phyloP scores from a whole-genome alignment of 768 basidiomycete genomes.

The Ramaria sp. region DNA sequence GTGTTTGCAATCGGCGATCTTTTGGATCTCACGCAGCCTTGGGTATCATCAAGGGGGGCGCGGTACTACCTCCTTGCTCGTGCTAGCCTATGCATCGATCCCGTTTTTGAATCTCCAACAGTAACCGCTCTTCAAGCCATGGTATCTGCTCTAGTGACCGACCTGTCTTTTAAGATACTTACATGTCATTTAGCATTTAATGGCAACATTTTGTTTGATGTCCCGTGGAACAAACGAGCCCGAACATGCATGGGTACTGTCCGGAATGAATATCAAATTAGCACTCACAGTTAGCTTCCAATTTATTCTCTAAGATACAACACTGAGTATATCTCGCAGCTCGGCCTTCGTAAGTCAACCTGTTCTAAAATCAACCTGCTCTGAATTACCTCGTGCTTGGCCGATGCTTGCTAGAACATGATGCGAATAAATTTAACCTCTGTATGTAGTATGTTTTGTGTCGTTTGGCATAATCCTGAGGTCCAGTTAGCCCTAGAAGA shows the following conservation, averaged over 20 bases:
- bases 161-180: background rate
- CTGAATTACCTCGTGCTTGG: background rate
- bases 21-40: constrained; percentile 5
- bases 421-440: constrained; percentile 3
- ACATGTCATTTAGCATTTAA: background rate
- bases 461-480: background rate
- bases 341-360: constrained; percentile 4
- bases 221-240: background rate
- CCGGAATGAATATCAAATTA: constrained; percentile 6
- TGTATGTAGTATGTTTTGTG: background rate
- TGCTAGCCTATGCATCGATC: constrained; percentile 2
- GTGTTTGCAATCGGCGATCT: constrained; percentile 9
- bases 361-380: too few species aligned
- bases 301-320: background rate
- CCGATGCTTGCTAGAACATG: constrained; percentile 1
- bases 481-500: constrained; percentile 1
- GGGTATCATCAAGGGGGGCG: background rate
- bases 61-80: constrained; percentile 4
- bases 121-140: constrained; percentile 7
- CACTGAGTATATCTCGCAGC: background rate
- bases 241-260: constrained; percentile 6
- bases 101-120: constrained; percentile 4
- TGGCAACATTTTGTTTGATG: background rate
- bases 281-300: constrained; percentile 1
- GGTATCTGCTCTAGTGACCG: background rate